These are phyloP conservation scores for Crinitomyces ghanaensis DNA, from an alignment of 805 yeast species.

Conservation along the genomic window DNA sequence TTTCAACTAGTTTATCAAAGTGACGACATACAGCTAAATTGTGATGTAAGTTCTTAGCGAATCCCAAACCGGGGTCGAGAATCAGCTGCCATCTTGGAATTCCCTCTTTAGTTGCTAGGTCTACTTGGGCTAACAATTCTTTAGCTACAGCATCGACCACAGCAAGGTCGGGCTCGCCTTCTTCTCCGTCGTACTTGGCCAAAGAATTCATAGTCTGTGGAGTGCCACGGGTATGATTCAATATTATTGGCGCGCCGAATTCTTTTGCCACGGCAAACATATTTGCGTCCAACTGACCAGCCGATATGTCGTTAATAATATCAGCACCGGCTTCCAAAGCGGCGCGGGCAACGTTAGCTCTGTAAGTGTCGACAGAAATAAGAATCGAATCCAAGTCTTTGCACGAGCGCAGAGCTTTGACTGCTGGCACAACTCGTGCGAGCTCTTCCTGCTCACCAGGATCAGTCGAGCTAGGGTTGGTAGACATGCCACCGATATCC, in stretches of 20 bases:
- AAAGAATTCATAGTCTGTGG: conserved; percentile 59
- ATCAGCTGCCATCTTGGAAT: conserved; percentile 83
- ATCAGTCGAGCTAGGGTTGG: conserved; percentile 71
- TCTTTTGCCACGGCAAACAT: conserved; percentile 64
- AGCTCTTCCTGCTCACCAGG: conserved; percentile 58
- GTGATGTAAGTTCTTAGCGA: conserved; percentile 73
- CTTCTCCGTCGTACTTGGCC: conserved; percentile 37
- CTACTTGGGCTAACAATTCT: conserved; percentile 50
- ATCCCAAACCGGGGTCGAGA: conserved; percentile 92
- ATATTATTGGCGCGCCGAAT: conserved; percentile 55
- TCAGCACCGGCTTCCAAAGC: conserved; percentile 73
- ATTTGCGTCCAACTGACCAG: conserved; percentile 56
- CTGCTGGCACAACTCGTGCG: conserved; percentile 55
- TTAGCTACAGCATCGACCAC: conserved; percentile 47
- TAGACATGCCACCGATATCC: conserved; percentile 92
- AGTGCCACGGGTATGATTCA: conserved; percentile 79
- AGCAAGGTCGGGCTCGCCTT: conserved; percentile 17
- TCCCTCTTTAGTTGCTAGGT: conserved; percentile 48
- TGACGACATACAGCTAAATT: conserved; percentile 51
- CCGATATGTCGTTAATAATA: conserved; percentile 82
- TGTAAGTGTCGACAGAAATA: conserved; percentile 81
- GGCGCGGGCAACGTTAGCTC: conserved; percentile 60
- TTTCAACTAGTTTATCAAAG: conserved; percentile 12
- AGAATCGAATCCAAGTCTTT: conserved; percentile 32
- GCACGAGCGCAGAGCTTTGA: conserved; percentile 44